Base-by-base conservation (phyloP, 179 eudicot genomes). In the Actinidia arguta region DNA sequence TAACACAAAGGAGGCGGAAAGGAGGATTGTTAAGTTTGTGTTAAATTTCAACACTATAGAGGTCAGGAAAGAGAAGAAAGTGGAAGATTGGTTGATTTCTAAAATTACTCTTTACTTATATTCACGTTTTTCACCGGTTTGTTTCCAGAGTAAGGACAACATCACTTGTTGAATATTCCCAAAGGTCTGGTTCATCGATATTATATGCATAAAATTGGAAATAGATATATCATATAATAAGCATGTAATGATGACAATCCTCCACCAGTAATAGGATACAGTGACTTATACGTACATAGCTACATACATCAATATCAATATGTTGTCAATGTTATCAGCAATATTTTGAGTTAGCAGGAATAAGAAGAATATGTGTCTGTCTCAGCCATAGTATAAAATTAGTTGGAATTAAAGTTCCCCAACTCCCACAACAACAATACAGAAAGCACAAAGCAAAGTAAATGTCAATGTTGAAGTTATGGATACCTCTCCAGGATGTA, bases 401-500 rank as follows among this genome's bases (percentile, higher is more conserved):
- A 54, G 36, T 9, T 47, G 4, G 69, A 63, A 27, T 17, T 18
- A 72, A 72, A 13, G 27, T 25, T 13, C 47, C 62, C 46, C 47
- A 74, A 70, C 51, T 80, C 50, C 8, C 68, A 59, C 52, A 64
- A 3, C 16, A 76, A 10, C 54, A 70, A 25, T 18, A 14, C 8
- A 46, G 17, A 67, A 18, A 24, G 13, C 1, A 25, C n/a, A 18
- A 22, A 52, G 24, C 31, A 78, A 67, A 69, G 52, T 17, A 69
- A 17, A 68, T 44, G 16, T 0, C 24, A 24, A 7, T 12, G 42
- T 39, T 9, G 67, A 42, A 71, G 42, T 42, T 59, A 82, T 25
- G 56, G 5, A 27, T 92, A 97, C 99, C 99, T 97, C 99, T 85
- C 99, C 98, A 81, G 99, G 99, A 88, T 97, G 99, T 73, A 97